These are phyloP conservation scores for Selenicereus undatus DNA, from an alignment of 148 eudicot genomes.

Conservation along the genomic window DNA sequence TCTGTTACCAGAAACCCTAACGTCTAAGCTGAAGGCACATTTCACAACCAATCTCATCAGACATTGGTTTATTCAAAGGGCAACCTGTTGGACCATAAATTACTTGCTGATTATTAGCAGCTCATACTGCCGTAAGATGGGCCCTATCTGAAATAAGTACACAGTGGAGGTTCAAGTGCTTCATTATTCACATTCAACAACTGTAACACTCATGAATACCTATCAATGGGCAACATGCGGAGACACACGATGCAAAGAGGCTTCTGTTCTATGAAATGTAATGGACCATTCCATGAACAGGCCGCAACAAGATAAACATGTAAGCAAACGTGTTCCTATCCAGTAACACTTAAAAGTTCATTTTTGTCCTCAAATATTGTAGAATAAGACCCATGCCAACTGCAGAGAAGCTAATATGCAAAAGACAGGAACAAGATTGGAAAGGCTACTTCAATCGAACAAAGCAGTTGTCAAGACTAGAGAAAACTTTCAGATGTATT, in stretches of 20 bases:
- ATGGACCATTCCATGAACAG: neutral
- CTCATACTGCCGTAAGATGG: neutral
- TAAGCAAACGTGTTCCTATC: neutral
- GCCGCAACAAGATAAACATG: neutral
- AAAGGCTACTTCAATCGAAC: neutral
- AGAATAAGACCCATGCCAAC: constrained; percentile 6
- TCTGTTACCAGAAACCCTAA: neutral
- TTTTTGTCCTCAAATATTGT: neutral
- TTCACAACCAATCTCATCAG: neutral
- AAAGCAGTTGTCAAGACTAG: neutral
- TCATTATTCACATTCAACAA: neutral
- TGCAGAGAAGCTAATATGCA: neutral
- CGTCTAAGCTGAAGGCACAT: neutral
- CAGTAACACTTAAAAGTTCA: neutral
- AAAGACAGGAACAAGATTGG: neutral
- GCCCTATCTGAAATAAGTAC: neutral
- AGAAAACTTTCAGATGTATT: neutral
- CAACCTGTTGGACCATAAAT: neutral
- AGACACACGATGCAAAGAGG: too few relatives aligned
- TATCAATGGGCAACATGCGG: neutral
- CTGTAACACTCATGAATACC: neutral
- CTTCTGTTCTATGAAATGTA: neutral
- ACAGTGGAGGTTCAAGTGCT: neutral
- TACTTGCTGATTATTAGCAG: neutral
- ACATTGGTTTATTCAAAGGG: neutral